Evolutionary conservation across 257 asterid genomes (phyloP).

Genomic region (Nicotiana tabacum): DNA sequence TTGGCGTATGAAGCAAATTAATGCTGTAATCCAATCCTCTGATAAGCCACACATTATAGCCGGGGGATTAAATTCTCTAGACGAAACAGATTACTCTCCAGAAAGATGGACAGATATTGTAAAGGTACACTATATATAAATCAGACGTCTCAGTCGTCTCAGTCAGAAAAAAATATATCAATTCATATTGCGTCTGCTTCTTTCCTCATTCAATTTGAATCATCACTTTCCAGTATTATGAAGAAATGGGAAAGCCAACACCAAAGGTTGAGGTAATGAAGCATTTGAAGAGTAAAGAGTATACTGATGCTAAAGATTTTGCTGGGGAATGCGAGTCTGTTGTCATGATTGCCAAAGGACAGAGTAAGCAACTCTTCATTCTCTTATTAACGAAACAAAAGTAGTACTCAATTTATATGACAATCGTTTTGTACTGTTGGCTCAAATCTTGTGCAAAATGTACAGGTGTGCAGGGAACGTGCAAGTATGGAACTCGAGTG

Average conservation of each 20-base stretch:
- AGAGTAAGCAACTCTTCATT: constrained; percentile 42
- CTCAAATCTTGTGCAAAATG: background rate
- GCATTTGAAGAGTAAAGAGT: constrained; percentile 54
- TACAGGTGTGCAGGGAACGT: constrained; percentile 93
- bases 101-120: constrained; percentile 93
- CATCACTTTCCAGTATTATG: constrained; percentile 55
- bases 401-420: background rate
- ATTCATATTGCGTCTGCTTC: background rate
- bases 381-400: background rate
- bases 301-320: constrained; percentile 77
- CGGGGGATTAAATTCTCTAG: constrained; percentile 86
- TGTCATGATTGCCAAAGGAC: constrained; percentile 96
- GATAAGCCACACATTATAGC: constrained; percentile 82
- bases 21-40: constrained; percentile 67
- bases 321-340: constrained; percentile 94
- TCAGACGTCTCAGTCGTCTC: no score
- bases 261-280: constrained; percentile 86
- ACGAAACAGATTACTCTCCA: constrained; percentile 76
- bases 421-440: background rate
- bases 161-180: background rate
- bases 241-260: constrained; percentile 86
- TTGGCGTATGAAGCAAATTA: constrained; percentile 93
- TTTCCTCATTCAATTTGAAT: background rate
- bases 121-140: constrained; percentile 36
- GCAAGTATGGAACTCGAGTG: constrained; percentile 90